These are phyloP conservation scores for Suhomyces anneliseae DNA, from an alignment of 1,139 yeast genomes.

Conservation along the genomic window DNA sequence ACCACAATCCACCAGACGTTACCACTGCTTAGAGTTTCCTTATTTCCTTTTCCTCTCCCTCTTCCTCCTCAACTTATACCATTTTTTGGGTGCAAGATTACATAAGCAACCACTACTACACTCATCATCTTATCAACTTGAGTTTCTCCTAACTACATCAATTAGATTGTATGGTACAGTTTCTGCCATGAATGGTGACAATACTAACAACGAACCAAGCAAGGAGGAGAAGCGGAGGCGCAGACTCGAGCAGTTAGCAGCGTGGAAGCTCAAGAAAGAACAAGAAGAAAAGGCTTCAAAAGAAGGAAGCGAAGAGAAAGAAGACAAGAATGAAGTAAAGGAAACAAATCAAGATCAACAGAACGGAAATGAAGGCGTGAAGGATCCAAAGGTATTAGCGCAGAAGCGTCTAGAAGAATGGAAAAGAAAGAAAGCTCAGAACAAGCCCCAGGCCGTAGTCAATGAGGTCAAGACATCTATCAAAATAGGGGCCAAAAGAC, in stretches of 20 bases:
- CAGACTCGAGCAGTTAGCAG: slow-evolving; percentile 42
- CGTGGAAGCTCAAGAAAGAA: slow-evolving; percentile 42
- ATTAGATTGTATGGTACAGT: slow-evolving; percentile 3
- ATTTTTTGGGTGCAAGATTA: background rate
- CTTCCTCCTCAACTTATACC: too few relatives aligned
- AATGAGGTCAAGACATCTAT: slow-evolving; percentile 5
- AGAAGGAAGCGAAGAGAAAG: background rate
- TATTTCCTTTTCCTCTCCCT: too few relatives aligned
- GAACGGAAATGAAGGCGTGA: background rate
- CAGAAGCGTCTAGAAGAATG: slow-evolving; percentile 42
- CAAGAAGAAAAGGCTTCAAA: slow-evolving; percentile 14
- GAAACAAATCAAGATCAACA: background rate
- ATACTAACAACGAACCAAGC: slow-evolving; percentile 15
- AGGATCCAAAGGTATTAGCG: slow-evolving; percentile 10
- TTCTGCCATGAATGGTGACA: slow-evolving; percentile 4
- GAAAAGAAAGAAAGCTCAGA: slow-evolving; percentile 30
- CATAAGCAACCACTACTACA: background rate
- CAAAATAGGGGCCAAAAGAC: slow-evolving; percentile 1
- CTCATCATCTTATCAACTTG: slow-evolving; percentile 1
- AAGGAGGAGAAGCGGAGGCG: slow-evolving; percentile 37
- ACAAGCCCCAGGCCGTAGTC: background rate
- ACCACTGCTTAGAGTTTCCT: too few relatives aligned
- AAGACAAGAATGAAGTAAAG: background rate
- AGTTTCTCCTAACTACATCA: background rate
- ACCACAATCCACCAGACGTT: too few relatives aligned